A percentile compares a stretch with the other conserved stretches of the same genome.
These are phyloP conservation scores for Arabis hirsuta DNA, from an alignment of 345 rosid genomes.

Conservation along the genomic window DNA sequence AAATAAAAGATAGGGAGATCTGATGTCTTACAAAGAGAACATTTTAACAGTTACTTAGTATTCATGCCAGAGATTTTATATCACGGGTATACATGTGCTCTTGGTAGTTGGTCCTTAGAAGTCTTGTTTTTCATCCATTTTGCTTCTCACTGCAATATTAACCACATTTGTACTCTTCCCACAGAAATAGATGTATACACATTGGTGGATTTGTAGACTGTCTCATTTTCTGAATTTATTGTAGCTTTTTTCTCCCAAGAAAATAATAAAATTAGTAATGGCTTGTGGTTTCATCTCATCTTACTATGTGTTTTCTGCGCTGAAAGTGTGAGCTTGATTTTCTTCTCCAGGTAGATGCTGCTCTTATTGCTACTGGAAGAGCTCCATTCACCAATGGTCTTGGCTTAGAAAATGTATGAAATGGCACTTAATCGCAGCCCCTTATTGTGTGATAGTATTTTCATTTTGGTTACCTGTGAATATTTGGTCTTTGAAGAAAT, in stretches of 20 bases:
- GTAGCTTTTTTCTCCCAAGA: background rate
- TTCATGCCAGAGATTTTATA: background rate
- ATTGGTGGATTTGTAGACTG: background rate
- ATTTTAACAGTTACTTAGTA: background rate
- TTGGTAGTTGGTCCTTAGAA: constrained; percentile 3
- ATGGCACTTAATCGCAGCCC: constrained; percentile 6
- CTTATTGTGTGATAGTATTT: background rate
- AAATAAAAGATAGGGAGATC: constrained; percentile 15
- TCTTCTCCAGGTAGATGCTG: constrained; percentile 83
- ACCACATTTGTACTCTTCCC: constrained; percentile 1
- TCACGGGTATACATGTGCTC: background rate
- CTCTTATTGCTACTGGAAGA: constrained; percentile 98
- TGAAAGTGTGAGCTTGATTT: constrained; percentile 34
- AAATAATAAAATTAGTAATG: background rate
- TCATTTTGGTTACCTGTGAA: constrained; percentile 4
- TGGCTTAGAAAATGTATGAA: constrained; percentile 86
- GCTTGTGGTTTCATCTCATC: background rate
- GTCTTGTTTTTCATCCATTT: background rate
- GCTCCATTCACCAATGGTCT: constrained; percentile 99
- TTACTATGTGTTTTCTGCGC: constrained; percentile 11
- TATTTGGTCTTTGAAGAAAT: constrained; percentile 15
- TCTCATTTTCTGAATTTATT: constrained; percentile 5
- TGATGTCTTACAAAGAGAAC: constrained; percentile 9
- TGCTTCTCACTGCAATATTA: background rate
- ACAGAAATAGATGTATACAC: background rate